A percentile compares a stretch with the other conserved stretches of the same genome.
These are phyloP conservation scores for Cutaneotrichosporon sp. DNA, from an alignment of 1,284 basidiomycete species.

Conservation along the genomic window DNA sequence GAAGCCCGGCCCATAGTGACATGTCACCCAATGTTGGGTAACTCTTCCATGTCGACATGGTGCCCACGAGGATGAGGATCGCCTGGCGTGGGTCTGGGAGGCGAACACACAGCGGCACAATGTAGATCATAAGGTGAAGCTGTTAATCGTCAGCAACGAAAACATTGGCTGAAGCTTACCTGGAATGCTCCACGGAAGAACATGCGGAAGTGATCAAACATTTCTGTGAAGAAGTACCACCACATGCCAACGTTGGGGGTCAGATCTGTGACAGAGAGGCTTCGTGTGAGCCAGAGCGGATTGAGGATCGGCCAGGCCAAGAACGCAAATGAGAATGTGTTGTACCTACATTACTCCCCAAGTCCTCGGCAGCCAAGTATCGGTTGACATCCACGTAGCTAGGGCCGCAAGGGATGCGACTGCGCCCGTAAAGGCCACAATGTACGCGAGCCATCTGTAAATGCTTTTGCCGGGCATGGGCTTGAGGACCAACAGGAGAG, in stretches of 20 bases:
- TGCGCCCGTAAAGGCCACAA: constrained; percentile 18
- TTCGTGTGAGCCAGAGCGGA: constrained; percentile 31
- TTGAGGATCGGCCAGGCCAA: not conserved
- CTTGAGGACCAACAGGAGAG: constrained; percentile 55
- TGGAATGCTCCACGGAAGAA: constrained; percentile 98
- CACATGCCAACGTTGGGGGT: constrained; percentile 91
- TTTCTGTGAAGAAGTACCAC: constrained; percentile 99
- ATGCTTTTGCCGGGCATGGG: not conserved
- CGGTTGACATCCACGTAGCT: constrained; percentile 26
- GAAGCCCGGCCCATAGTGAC: constrained; percentile 75
- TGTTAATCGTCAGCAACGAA: constrained; percentile 39
- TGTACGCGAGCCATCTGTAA: not conserved
- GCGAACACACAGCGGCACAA: constrained; percentile 78
- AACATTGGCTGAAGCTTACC: constrained; percentile 56
- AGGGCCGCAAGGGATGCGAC: not conserved
- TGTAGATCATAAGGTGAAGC: constrained; percentile 80
- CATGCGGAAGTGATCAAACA: constrained; percentile 95
- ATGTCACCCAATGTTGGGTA: constrained; percentile 88
- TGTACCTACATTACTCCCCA: constrained; percentile 74
- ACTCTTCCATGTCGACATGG: constrained; percentile 80
- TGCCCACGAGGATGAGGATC: constrained; percentile 67
- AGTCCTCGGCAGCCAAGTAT: constrained; percentile 64
- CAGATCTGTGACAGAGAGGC: constrained; percentile 70
- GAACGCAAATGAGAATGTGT: too few relatives aligned
- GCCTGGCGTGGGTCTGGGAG: constrained; percentile 86